Evolutionary conservation across 164 flowering plant species (phyloP).

Genomic region (Taxillus chinensis): DNA sequence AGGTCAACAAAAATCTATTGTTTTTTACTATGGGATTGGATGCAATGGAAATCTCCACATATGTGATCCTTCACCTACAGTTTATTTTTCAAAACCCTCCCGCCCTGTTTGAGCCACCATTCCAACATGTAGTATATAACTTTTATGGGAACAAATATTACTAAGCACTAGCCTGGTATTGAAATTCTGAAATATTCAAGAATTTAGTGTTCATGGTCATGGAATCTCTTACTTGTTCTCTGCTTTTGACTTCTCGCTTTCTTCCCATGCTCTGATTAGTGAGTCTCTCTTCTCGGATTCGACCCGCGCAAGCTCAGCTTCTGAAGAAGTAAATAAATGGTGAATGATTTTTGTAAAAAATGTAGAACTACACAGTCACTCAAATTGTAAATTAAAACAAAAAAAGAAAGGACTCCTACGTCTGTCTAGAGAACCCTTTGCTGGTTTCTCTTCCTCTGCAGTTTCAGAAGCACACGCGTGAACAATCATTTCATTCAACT

Average conservation of each 20-base stretch:
- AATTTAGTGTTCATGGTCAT: too few species aligned
- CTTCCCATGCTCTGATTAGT: constrained; percentile 57
- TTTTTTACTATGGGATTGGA: too few species aligned
- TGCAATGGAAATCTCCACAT: too few species aligned
- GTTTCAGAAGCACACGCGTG: constrained; percentile 12
- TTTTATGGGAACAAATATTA: too few species aligned
- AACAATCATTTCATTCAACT: not conserved
- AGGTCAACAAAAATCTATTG: too few species aligned
- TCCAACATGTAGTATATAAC: too few species aligned
- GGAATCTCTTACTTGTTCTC: constrained; percentile 36
- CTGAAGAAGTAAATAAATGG: constrained; percentile 12
- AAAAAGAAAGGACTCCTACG: constrained; percentile 5
- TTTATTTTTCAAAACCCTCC: too few species aligned
- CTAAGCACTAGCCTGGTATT: too few species aligned
- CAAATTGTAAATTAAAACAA: not conserved
- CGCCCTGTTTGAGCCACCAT: too few species aligned
- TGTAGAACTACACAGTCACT: not conserved
- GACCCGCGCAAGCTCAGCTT: constrained; percentile 28
- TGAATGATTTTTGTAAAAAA: not conserved
- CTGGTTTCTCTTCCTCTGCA: constrained; percentile 15
- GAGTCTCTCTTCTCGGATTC: constrained; percentile 37
- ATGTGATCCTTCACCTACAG: too few species aligned
- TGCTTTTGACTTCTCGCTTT: constrained; percentile 40
- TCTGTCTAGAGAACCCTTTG: constrained; percentile 19
- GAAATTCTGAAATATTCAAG: too few species aligned